Base-by-base conservation (phyloP, 106 monocot species). In the Platanthera zijinensis region DNA sequence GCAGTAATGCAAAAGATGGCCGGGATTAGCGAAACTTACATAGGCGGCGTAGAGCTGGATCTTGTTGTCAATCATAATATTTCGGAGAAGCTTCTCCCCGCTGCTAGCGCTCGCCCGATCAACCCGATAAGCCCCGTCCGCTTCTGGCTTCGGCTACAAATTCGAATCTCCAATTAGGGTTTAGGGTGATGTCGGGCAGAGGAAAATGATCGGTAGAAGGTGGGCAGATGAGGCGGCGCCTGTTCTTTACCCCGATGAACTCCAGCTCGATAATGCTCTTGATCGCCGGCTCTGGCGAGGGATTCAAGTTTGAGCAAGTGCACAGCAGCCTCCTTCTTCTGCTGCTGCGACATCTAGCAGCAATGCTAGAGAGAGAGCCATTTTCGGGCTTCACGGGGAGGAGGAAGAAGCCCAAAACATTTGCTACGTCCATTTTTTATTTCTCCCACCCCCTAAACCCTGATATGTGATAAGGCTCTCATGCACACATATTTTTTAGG, bases 1-100 rank as follows among this genome's bases (percentile, higher is more conserved):
- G n/a, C n/a, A n/a, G n/a, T n/a, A n/a, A n/a, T n/a, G n/a, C n/a
- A n/a, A n/a, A n/a, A n/a, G n/a, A n/a, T n/a, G n/a, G n/a, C n/a
- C n/a, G n/a, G n/a, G n/a, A n/a, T n/a, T n/a, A n/a, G n/a, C n/a
- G n/a, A n/a, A n/a, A n/a, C n/a, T 75, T 84, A 92, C 95, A 30
- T 96, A 96, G 50, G 90, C 63, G 12, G 85, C 96, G 71, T 90
- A 96, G 74, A 96, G 96, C 81, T 96, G 90, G 49, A 96, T 87
- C 74, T 93, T 96, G 73, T 90, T 89, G 11, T 96, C 96, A 6
- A 53, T 7, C 93, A 96, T 96, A 19, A 96, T 84, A 67, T 84
- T 86, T 13, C 93, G 80, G 48, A 96, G 86, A 48, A 93, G 83
- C 89, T 96, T 93, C 81, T 93, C 96, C 45, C 93, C 96, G 73